Evolutionary conservation across 768 basidiomycete species (phyloP).

Genomic region (Naganishia friedmannii): DNA sequence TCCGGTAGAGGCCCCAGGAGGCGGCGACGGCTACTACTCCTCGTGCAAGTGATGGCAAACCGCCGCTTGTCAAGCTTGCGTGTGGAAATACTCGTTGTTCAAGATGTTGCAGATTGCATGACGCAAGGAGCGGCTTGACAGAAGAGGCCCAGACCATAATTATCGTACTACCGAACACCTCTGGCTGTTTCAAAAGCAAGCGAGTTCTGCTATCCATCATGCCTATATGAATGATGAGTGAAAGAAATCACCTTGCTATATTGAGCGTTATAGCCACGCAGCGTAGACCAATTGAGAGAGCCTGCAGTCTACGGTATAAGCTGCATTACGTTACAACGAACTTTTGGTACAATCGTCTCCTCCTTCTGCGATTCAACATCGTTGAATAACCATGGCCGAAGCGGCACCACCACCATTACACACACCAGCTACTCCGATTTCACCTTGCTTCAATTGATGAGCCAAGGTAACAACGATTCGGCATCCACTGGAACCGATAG

Average conservation of each 20-base stretch:
- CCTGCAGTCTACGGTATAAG: constrained; percentile 8
- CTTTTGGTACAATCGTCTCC: constrained; percentile 17
- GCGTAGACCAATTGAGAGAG: not conserved
- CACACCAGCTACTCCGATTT: constrained; percentile 89
- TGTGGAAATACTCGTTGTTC: not conserved
- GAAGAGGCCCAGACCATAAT: too few species aligned
- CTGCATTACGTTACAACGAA: constrained; percentile 17
- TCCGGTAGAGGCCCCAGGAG: too few species aligned
- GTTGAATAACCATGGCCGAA: constrained; percentile 84
- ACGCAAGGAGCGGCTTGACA: too few species aligned
- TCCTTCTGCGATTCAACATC: constrained; percentile 39
- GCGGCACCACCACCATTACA: constrained; percentile 97
- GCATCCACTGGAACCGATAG: constrained; percentile 92
- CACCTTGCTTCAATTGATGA: constrained; percentile 82
- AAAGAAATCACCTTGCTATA: too few species aligned
- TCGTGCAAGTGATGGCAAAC: too few species aligned
- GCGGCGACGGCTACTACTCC: too few species aligned
- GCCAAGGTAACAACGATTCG: constrained; percentile 90
- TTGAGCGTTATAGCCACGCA: too few species aligned
- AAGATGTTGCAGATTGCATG: too few species aligned
- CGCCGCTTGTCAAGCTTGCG: not conserved
- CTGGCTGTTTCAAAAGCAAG: too few species aligned
- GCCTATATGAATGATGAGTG: too few species aligned
- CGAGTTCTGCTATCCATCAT: too few species aligned
- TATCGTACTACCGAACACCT: too few species aligned